Evolutionary conservation across 345 rosid genomes (phyloP).

Genomic region (Pistacia vera): DNA sequence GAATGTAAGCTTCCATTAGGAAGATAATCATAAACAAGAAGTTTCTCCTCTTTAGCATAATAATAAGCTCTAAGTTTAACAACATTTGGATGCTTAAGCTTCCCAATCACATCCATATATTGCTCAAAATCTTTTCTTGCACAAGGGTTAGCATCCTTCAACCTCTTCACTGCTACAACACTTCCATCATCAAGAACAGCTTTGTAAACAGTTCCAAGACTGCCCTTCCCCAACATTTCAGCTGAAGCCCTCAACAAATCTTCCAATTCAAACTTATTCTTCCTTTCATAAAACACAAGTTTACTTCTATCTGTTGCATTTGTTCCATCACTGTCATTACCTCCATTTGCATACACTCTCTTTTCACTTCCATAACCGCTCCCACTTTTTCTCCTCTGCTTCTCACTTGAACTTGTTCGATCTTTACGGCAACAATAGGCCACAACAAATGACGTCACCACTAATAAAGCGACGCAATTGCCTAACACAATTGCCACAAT

Average conservation of each 20-base stretch:
- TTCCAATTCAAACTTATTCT: constrained; percentile 80
- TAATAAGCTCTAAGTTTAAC: constrained; percentile 85
- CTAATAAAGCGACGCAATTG: constrained; percentile 56
- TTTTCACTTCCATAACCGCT: constrained; percentile 55
- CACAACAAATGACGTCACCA: constrained; percentile 55
- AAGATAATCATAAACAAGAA: constrained; percentile 86
- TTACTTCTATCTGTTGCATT: constrained; percentile 66
- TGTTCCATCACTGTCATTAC: constrained; percentile 80
- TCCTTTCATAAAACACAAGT: constrained; percentile 81
- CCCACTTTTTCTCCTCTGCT: constrained; percentile 41
- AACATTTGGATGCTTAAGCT: constrained; percentile 71
- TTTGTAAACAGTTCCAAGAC: constrained; percentile 85
- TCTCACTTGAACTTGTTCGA: constrained; percentile 43
- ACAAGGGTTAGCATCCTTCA: constrained; percentile 94
- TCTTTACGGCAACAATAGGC: constrained; percentile 73
- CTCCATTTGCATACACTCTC: constrained; percentile 49
- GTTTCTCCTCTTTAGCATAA: constrained; percentile 93
- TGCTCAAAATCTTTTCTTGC: constrained; percentile 87
- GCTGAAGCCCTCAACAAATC: constrained; percentile 91
- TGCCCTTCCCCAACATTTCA: constrained; percentile 97
- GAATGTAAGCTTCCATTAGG: constrained; percentile 86
- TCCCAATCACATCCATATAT: constrained; percentile 90
- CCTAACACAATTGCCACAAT: constrained; percentile 74
- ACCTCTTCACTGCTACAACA: constrained; percentile 87
- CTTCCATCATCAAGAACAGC: constrained; percentile 82